Evolutionary conservation across 345 rosid species (phyloP), one percentile per base, ranked within the genome.

Genomic region (Populus deltoides): DNA sequence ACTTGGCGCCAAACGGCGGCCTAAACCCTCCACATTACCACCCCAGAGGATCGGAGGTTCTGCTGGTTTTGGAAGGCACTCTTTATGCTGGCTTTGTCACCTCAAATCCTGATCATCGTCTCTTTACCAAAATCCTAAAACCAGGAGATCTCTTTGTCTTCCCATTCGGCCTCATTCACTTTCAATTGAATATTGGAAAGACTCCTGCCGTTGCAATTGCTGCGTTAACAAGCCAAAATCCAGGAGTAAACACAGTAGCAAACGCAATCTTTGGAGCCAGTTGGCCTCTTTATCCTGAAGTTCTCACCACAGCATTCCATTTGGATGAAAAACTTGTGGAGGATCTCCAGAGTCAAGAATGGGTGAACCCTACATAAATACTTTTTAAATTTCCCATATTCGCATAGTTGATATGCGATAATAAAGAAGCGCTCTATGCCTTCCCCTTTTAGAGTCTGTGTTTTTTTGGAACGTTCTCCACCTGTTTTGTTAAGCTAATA

Each of bases 1-100:
- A 67, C n/a, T 17, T 27, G 20, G 39, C 70, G 6, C 70, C 70
- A 20, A 43, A 43, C 47, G 81, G 81, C 1, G 67, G 79, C 31
- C 29, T 66, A 47, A 78, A 78, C 72, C 81, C 81, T n/a, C 81
- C 77, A 16, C 81, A 78, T 38, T 49, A 24, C 20, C 82, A 80
- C 38, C 82, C 82, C 6, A 74, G 79, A 4, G 82, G 61, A 69
- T 41, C 78, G 3, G 78, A 80, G 51, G 71, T 80, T 61, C 75
- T 80, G 2, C 0, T 62, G 8, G 75, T 68, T 51, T 13, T 59
- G 10, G 71, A 80, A 13, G 82, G 82, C 13, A 24, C 39, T 1
- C 53, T 70, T 16, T 70, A 74, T 1, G 75, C 65, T 47, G 81
- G 81, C 0, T 78, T 78, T 18, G 76, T 78, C 10, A 78, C 81